Base-by-base conservation (phyloP, 2,329 filamentous ascomycete genomes). In the Trichothecium sympodiale region DNA sequence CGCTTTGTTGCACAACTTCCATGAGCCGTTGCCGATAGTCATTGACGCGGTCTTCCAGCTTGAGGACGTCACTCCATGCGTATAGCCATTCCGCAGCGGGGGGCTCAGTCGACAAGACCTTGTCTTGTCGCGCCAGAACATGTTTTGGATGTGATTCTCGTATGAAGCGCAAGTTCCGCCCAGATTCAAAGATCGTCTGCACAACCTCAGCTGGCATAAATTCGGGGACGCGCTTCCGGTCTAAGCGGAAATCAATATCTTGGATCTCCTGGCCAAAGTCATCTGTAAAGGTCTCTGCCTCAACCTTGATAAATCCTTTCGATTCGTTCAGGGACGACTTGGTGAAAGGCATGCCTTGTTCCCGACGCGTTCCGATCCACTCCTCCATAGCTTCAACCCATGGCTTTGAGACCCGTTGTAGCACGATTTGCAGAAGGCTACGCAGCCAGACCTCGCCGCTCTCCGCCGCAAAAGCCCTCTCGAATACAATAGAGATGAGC, bases 141-240 rank as follows among this genome's bases (percentile, higher is more conserved):
- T 93, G 83, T 2, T 77, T 64, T 5, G 83, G 71, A 50, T 91
- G 82, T 45, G 81, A 76, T 16, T 65, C 61, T 45, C 77, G 73
- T 33, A 94, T 64, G 36, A 91, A 77, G 7, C 82, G 74, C 33
- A 94, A 57, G 51, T 82, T 89, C 46, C 72, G 74, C 4, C 84
- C 86, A 4, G 79, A 82, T 51, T 93, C 84, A 43, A 89, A 88
- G n/a, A 91, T 74, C 5, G 68, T 62, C 34, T 72, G 68, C 3
- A 76, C 78, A 44, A 88, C 71, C 38, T 91, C 83, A 5, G 63
- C 54, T 0, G 78, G 71, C 31, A 93, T 66, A 45, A 91, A 91
- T 2, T 67, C 63, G 1, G 84, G 84, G 59, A 91, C 76, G 42
- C 73, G 72, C 18, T 71, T 62, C 16, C 66, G 63, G 40, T 81